Percentiles rank a stretch among this genome's conserved stretches.
These are phyloP conservation scores for Phytophthora capsici DNA, from an alignment of 352 stramenopile species.

Conservation along the genomic window DNA sequence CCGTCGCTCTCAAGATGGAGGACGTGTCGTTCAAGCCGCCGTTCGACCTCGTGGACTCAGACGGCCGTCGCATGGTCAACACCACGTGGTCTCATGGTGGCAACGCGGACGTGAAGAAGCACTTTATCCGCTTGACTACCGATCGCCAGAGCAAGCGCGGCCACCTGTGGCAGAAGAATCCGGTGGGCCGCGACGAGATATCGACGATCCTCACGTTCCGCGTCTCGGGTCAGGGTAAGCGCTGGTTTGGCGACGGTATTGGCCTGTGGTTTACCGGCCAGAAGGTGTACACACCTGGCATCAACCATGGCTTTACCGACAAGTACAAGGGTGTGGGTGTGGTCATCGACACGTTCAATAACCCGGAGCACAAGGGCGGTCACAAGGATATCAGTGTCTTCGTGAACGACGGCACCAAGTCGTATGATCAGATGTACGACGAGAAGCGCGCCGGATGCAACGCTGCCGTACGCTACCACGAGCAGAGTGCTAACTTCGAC, in stretches of 20 bases:
- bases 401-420: slow-evolving; percentile 83
- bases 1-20: slow-evolving; percentile 52
- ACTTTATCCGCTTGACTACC: slow-evolving; percentile 89
- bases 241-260: slow-evolving; percentile 88
- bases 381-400: slow-evolving; percentile 88
- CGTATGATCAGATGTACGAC: slow-evolving; percentile 66
- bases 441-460: slow-evolving; percentile 78
- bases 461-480: slow-evolving; percentile 78
- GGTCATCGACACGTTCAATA: slow-evolving; percentile 88
- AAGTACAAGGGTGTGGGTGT: slow-evolving; percentile 80
- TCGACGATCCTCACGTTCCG: slow-evolving; percentile 81
- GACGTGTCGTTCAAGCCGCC: slow-evolving; percentile 80
- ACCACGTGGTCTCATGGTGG: slow-evolving; percentile 79
- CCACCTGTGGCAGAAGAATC: slow-evolving; percentile 76
- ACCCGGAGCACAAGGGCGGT: slow-evolving; percentile 80
- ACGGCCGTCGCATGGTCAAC: slow-evolving; percentile 73
- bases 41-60: slow-evolving; percentile 71
- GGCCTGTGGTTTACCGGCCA: slow-evolving; percentile 83
- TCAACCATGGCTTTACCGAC: slow-evolving; percentile 83
- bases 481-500: slow-evolving; percentile 79
- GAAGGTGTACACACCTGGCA: slow-evolving; percentile 55
- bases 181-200: slow-evolving; percentile 58
- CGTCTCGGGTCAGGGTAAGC: slow-evolving; percentile 81
- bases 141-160: slow-evolving; percentile 88
- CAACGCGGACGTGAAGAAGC: slow-evolving; percentile 80